A percentile compares a stretch with the other conserved stretches of the same genome.
These are phyloP conservation scores for Salvia splendens DNA, from an alignment of 257 asterid species.

Conservation along the genomic window DNA sequence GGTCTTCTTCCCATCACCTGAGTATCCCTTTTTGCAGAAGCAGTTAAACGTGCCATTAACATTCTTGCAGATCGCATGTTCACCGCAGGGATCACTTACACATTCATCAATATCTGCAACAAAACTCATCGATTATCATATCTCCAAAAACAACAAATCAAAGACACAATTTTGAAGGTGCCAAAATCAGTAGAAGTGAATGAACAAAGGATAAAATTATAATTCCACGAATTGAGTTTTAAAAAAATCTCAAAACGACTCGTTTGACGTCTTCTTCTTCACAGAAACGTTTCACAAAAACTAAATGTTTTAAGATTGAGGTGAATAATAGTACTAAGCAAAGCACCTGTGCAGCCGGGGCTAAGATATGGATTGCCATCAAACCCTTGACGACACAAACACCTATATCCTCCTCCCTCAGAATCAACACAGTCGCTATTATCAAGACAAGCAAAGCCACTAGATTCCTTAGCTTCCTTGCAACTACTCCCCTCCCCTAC, in stretches of 20 bases:
- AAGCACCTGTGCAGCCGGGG: slow-evolving; percentile 55
- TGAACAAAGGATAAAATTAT: too few relatives aligned
- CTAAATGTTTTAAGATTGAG: too few relatives aligned
- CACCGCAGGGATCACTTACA: slow-evolving; percentile 41
- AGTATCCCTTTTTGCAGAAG: slow-evolving; percentile 48
- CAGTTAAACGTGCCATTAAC: slow-evolving; percentile 40
- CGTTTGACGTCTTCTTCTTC: too few relatives aligned
- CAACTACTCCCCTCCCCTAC: slow-evolving; percentile 47
- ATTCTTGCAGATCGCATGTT: slow-evolving; percentile 44
- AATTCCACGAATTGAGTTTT: too few relatives aligned
- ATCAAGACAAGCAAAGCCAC: slow-evolving; percentile 37
- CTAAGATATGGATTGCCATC: slow-evolving; percentile 60
- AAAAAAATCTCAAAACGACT: too few relatives aligned
- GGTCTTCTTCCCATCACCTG: slow-evolving; percentile 44
- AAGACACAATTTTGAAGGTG: too few relatives aligned
- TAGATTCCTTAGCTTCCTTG: slow-evolving; percentile 31
- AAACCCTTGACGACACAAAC: slow-evolving; percentile 50
- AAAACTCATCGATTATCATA: slow-evolving; percentile 3
- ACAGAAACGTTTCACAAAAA: too few relatives aligned
- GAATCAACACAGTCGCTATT: slow-evolving; percentile 54
- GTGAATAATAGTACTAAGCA: background rate
- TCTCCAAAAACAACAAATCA: background rate
- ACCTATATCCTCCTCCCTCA: slow-evolving; percentile 54
- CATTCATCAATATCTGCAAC: slow-evolving; percentile 59
- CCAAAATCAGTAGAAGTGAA: too few relatives aligned